Conservation (phyloP, 1,284 basidiomycete genomes). For the Neolentinus lepideus region DNA sequence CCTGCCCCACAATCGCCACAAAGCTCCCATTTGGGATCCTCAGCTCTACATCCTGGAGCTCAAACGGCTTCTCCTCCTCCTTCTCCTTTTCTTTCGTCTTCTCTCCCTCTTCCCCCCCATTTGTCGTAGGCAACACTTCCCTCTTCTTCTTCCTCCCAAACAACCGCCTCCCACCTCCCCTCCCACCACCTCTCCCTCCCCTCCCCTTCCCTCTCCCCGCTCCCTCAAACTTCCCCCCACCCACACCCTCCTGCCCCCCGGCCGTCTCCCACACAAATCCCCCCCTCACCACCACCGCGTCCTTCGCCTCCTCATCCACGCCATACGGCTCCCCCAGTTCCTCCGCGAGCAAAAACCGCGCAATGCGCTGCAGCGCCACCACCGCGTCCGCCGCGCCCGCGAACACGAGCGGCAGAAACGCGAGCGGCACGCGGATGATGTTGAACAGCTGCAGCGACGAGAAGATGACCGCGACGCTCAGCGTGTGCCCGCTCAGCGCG, state of each 20-base stretch:
- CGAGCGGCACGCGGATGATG: conserved; percentile 47
- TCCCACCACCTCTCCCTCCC: conserved; percentile 4
- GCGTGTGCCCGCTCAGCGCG: conserved; percentile 51
- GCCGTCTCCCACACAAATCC: conserved; percentile 65
- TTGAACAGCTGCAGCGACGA: conserved; percentile 71
- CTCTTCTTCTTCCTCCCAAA: conserved; percentile 13
- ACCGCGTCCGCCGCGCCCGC: conserved; percentile 48
- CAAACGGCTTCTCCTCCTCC: conserved; percentile 51
- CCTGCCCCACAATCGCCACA: conserved; percentile 65
- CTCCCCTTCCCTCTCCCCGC: conserved; percentile 5
- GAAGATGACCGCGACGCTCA: conserved; percentile 70
- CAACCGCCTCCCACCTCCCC: conserved; percentile 7
- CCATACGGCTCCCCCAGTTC: conserved; percentile 48
- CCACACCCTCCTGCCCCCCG: conserved; percentile 20
- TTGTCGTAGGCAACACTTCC: conserved; percentile 16
- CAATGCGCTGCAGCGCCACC: conserved; percentile 55
- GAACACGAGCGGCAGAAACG: conserved; percentile 46
- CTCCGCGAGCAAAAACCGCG: conserved; percentile 55
- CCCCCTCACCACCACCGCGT: conserved; percentile 47
- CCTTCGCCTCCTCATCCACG: conserved; percentile 33
- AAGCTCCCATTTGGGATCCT: conserved; percentile 55
- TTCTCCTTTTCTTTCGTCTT: conserved; percentile 15
- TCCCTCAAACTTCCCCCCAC: conserved; percentile 14
- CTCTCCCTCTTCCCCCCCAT: conserved; percentile 13
- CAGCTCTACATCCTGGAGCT: conserved; percentile 50